Evolutionary conservation across 2,329 filamentous ascomycete species (phyloP).

Genomic region (Hypoxylon sp.): DNA sequence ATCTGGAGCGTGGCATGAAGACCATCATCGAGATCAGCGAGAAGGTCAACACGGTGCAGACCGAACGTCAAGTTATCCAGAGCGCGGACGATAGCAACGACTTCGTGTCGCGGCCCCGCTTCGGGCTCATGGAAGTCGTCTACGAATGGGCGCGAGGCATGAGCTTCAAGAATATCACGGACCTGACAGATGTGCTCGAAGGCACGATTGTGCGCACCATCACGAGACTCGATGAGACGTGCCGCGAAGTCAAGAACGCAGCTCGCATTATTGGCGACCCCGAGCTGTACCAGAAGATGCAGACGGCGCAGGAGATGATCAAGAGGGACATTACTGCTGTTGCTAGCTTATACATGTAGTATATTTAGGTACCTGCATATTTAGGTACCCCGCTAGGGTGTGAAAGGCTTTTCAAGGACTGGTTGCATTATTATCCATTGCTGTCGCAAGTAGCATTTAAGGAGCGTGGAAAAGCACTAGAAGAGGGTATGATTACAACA

Average conservation of each 20-base stretch:
- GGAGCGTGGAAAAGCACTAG: slow-evolving; percentile 13
- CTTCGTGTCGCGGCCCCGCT: slow-evolving; percentile 87
- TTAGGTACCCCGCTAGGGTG: background rate
- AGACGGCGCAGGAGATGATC: slow-evolving; percentile 96
- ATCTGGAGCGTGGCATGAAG: slow-evolving; percentile 84
- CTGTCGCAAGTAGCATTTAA: slow-evolving; percentile 19
- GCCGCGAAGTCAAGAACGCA: slow-evolving; percentile 96
- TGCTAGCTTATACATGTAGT: slow-evolving; percentile 86
- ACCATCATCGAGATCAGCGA: slow-evolving; percentile 92
- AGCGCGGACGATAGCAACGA: slow-evolving; percentile 92
- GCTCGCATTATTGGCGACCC: slow-evolving; percentile 96
- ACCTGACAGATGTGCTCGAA: slow-evolving; percentile 95
- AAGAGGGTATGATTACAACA: slow-evolving; percentile 6
- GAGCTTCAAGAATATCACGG: slow-evolving; percentile 98
- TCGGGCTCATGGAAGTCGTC: slow-evolving; percentile 96
- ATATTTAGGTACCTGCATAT: background rate
- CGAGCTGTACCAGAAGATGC: slow-evolving; percentile 95
- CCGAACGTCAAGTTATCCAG: slow-evolving; percentile 90
- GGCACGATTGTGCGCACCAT: slow-evolving; percentile 97
- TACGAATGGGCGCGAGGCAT: slow-evolving; percentile 99
- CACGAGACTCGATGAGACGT: slow-evolving; percentile 93
- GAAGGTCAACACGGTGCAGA: slow-evolving; percentile 92
- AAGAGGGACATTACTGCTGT: slow-evolving; percentile 95
- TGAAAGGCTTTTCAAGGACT: background rate
- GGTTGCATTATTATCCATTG: background rate